phyloP scores from a whole-genome alignment of 768 basidiomycete genomes.

The Panaeolus cyanescens region DNA sequence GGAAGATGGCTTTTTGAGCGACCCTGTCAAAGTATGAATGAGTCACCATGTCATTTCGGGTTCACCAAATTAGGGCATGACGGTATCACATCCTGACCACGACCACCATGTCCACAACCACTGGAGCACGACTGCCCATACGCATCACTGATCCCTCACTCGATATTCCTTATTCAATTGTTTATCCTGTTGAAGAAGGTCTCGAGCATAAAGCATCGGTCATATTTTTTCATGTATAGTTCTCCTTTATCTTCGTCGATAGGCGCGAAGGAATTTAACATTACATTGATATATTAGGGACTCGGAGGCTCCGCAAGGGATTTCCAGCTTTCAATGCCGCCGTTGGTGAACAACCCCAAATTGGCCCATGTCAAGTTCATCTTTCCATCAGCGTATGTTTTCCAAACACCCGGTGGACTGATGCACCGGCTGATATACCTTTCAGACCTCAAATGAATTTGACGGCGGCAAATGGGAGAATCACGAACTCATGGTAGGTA shows the following conservation, averaged over 20 bases:
- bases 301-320: constrained; percentile 75
- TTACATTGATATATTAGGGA: constrained; percentile 42
- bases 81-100: background rate
- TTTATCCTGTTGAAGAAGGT: constrained; percentile 40
- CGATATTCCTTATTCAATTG: background rate
- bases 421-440: background rate
- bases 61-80: background rate
- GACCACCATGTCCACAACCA: background rate
- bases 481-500: constrained; percentile 69
- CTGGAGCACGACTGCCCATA: background rate
- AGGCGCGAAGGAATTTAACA: background rate
- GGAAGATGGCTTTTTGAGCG: too few relatives aligned
- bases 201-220: constrained; percentile 74
- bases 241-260: background rate
- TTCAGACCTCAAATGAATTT: constrained; percentile 52
- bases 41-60: background rate
- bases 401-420: background rate
- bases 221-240: constrained; percentile 82
- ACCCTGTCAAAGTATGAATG: too few relatives aligned
- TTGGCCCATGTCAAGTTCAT: constrained; percentile 84
- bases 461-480: constrained; percentile 67
- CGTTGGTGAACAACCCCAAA: constrained; percentile 49
- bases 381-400: constrained; percentile 73
- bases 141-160: background rate
- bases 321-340: constrained; percentile 69